phyloP scores from a whole-genome alignment of 305 asterid genomes.

The Solanum hybrid region DNA sequence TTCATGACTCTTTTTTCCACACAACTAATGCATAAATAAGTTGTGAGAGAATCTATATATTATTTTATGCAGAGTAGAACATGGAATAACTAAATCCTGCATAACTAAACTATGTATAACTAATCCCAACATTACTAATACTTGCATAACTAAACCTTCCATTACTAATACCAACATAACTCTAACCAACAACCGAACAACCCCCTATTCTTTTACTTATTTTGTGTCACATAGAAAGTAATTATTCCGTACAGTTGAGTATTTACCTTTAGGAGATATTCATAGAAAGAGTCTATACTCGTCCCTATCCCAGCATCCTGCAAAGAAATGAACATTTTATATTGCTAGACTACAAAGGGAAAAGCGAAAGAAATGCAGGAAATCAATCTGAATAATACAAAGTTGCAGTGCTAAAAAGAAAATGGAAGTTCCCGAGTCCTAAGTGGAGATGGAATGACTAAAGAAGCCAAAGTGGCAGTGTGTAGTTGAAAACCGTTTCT shows the following conservation, averaged over 20 bases:
- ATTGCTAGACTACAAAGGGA: constrained; percentile 8
- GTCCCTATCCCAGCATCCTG: constrained; percentile 99
- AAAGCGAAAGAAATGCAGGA: neutral
- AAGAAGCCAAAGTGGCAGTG: neutral
- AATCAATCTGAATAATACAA: neutral
- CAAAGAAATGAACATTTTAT: constrained; percentile 23
- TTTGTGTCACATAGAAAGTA: neutral
- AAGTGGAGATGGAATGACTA: neutral
- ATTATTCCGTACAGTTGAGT: neutral
- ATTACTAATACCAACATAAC: neutral
- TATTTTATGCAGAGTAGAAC: neutral
- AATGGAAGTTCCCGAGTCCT: neutral
- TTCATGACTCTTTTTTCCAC: neutral
- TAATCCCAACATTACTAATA: neutral
- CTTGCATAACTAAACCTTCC: neutral
- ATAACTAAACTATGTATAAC: neutral
- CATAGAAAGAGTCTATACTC: constrained; percentile 93
- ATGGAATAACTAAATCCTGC: neutral
- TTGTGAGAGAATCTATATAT: neutral
- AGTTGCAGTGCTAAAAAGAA: neutral
- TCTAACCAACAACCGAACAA: neutral
- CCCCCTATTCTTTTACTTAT: neutral
- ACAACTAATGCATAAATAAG: neutral
- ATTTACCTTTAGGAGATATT: constrained; percentile 84
- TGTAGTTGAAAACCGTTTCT: neutral